Conservation (phyloP, 164 flowering plant species). For the Umbellularia californica region DNA sequence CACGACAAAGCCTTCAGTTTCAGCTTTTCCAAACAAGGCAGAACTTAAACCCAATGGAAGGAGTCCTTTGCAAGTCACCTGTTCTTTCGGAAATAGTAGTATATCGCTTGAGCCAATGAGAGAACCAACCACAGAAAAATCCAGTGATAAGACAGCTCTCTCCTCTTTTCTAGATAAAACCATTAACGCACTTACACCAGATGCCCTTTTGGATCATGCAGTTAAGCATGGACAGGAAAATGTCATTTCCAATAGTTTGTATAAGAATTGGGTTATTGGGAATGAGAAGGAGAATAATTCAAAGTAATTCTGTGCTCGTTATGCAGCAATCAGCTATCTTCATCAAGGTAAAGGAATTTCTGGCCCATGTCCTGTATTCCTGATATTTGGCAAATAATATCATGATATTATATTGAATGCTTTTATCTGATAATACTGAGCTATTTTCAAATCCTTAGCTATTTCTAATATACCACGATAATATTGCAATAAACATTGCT, state of each 20-base stretch:
- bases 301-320: constrained; percentile 1
- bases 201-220: neutral
- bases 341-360: constrained; percentile 1
- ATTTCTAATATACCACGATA: too few species aligned
- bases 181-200: neutral
- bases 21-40: constrained; percentile 14
- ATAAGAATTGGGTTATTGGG: neutral
- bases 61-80: constrained; percentile 28
- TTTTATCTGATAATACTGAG: neutral
- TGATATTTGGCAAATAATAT: too few species aligned
- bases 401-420: neutral
- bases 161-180: constrained; percentile 11
- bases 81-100: constrained; percentile 20
- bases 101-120: constrained; percentile 5
- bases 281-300: constrained; percentile 6
- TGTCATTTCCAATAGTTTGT: neutral
- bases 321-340: neutral
- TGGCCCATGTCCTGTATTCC: too few species aligned
- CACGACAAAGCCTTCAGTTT: constrained; percentile 9
- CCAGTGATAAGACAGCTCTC: constrained; percentile 12
- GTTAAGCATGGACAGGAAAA: neutral
- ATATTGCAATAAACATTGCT: too few species aligned
- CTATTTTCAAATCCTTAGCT: neutral
- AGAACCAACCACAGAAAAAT: constrained; percentile 10
- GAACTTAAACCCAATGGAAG: constrained; percentile 14